Evolutionary conservation across 2,329 filamentous ascomycete genomes (phyloP).

Genomic region (Dactylonectria macrodidyma): DNA sequence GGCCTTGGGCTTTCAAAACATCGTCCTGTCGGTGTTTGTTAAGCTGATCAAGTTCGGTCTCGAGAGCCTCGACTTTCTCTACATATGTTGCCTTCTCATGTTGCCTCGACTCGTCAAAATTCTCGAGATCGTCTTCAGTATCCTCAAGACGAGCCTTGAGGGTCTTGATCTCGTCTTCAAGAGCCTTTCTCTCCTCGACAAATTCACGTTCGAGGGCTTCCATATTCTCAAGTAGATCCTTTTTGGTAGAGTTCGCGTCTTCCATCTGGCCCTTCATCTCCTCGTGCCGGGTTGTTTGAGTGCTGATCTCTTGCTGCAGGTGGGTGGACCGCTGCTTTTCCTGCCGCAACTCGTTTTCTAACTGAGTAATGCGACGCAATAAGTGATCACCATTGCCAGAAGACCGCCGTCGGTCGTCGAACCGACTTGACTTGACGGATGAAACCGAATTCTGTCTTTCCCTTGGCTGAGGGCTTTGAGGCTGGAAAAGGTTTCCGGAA

Average conservation of each 20-base stretch:
- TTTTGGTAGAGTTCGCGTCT: slow-evolving; percentile 92
- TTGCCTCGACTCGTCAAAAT: slow-evolving; percentile 85
- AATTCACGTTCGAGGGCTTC: slow-evolving; percentile 94
- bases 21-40: slow-evolving; percentile 72
- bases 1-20: slow-evolving; percentile 70
- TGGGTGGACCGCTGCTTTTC: slow-evolving; percentile 79
- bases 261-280: slow-evolving; percentile 80
- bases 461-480: slow-evolving; percentile 61
- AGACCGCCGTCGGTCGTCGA: slow-evolving; percentile 62
- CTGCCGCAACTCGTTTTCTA: slow-evolving; percentile 84
- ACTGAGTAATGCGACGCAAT: slow-evolving; percentile 66
- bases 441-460: slow-evolving; percentile 66
- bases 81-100: slow-evolving; percentile 83
- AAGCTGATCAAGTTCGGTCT: slow-evolving; percentile 78
- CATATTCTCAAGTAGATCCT: slow-evolving; percentile 94
- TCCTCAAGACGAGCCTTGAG: slow-evolving; percentile 87
- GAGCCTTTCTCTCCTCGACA: slow-evolving; percentile 83
- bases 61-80: slow-evolving; percentile 76
- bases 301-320: slow-evolving; percentile 79
- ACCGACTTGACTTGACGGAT: slow-evolving; percentile 62
- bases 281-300: slow-evolving; percentile 69
- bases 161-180: slow-evolving; percentile 85
- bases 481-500: slow-evolving; percentile 70
- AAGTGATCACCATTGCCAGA: slow-evolving; percentile 64
- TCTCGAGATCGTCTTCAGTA: slow-evolving; percentile 91